Evolutionary conservation across 495 filamentous ascomycete genomes (phyloP), one percentile per base, ranked within the genome.

Genomic region (Chaetomium cochliodes): DNA sequence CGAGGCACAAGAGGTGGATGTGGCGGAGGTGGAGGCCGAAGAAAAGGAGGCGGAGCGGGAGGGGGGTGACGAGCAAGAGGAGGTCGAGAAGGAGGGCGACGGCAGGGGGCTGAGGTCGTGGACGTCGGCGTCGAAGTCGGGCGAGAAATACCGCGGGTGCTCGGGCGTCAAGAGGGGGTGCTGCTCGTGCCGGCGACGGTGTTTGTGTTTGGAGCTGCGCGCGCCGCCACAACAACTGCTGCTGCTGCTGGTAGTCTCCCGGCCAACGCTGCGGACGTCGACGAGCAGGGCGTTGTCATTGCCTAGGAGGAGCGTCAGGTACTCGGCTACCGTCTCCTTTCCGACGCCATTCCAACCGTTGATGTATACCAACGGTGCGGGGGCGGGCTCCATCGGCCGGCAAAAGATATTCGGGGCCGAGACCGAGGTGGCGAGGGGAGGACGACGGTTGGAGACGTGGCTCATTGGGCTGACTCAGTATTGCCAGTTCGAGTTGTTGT

Each of bases 281-380:
- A 75, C 50, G 18, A 75, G 65, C 7, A 73, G 28, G 42, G 65
- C 64, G 65, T 70, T 70, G 30, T 73, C 71, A 28, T 13, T 25
- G 28, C 71, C 71, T 7, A 75, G 66, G 15, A 73, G 57, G 22
- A 68, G 46, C 2, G 66, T 58, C 46, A 75, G 65, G 25, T 63
- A 68, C 63, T 73, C 71, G 55, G 71, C 71, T 3, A 72, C 68
- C 4, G 71, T 67, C 41, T 69, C 56, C 65, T 75, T 73, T 30
- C 73, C 73, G 22, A 71, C 70, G 57, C 70, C 73, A 5, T 63
- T 67, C 65, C 62, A 62, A 50, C 73, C 73, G 58, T 75, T 75
- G 64, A 75, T 73, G 51, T 62, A 68, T 7, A 75, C 60, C 23
- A 75, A 62, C 37, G 73, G 73, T 7, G 64, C 67, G 0, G 73